Conservation (phyloP, 2,329 filamentous ascomycete species). For the Zarea fungicola region DNA sequence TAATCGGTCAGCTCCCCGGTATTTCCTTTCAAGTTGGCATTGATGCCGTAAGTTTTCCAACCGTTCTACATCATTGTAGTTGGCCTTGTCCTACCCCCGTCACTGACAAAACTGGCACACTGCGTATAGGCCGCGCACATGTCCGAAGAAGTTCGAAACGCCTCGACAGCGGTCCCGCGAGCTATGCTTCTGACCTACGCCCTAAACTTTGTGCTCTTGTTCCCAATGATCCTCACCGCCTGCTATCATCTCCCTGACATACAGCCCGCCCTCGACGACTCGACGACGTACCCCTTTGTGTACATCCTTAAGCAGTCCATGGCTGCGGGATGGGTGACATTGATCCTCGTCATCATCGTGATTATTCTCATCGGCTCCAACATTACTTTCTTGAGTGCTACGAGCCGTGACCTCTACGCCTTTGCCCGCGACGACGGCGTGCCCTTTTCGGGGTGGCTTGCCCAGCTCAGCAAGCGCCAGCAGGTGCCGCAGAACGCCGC, state of each 20-base stretch:
- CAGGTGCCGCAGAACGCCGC: constrained; percentile 10
- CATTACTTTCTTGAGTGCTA: constrained; percentile 3
- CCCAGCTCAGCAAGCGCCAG: not conserved
- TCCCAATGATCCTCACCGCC: constrained; percentile 9
- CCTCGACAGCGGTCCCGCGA: constrained; percentile 10
- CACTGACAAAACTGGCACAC: not conserved
- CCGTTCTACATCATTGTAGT: not conserved
- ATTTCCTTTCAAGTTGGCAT: constrained; percentile 10
- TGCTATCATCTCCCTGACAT: constrained; percentile 8
- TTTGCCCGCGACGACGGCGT: constrained; percentile 4
- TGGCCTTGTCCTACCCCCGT: not conserved
- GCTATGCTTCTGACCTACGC: constrained; percentile 4
- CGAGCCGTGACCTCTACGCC: constrained; percentile 5
- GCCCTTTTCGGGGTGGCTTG: constrained; percentile 10
- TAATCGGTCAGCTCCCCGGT: constrained; percentile 15
- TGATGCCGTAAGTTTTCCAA: constrained; percentile 7
- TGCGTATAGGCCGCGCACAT: constrained; percentile 13
- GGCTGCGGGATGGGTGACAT: not conserved
- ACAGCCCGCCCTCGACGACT: not conserved
- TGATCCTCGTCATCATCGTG: not conserved
- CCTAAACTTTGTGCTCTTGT: not conserved
- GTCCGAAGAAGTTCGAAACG: constrained; percentile 15
- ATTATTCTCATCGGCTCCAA: constrained; percentile 1
- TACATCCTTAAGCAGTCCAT: constrained; percentile 9
- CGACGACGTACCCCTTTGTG: constrained; percentile 3